phyloP scores from a whole-genome alignment of 202 grass and related monocot species.

The Bolboschoenoplectus hybrid region DNA sequence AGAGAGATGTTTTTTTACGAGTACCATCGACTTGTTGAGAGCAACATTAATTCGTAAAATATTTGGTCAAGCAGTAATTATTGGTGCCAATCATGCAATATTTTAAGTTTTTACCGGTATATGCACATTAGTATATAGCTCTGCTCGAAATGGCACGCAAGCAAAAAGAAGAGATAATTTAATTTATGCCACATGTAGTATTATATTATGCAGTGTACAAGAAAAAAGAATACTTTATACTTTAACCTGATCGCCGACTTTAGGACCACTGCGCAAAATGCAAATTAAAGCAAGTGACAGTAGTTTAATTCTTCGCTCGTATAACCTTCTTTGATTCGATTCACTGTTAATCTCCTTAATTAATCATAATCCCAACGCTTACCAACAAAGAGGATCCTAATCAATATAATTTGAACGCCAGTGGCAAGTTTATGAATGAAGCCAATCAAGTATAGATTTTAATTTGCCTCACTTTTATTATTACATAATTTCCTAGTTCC shows the following conservation, averaged over 20 bases:
- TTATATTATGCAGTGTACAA: not conserved
- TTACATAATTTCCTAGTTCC: too few relatives aligned
- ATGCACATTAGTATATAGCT: not conserved
- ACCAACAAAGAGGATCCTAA: not conserved
- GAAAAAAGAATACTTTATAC: not conserved
- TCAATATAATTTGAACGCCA: not conserved
- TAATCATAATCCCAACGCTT: not conserved
- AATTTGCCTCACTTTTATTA: too few relatives aligned
- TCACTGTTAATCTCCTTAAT: too few relatives aligned
- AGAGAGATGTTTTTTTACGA: too few relatives aligned
- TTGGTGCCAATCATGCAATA: too few relatives aligned
- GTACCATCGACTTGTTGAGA: not conserved
- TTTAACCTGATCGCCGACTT: not conserved
- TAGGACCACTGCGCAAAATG: not conserved
- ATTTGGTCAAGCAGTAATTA: not conserved
- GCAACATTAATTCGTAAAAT: not conserved
- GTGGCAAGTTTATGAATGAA: too few relatives aligned
- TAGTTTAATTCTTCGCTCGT: conserved; percentile 13
- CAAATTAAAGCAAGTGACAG: not conserved
- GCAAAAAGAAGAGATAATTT: not conserved
- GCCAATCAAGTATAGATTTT: too few relatives aligned
- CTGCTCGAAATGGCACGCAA: not conserved
- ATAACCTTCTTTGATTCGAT: not conserved
- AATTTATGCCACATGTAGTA: conserved; percentile 23
- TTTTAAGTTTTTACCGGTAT: not conserved